A percentile compares a stretch with the other conserved stretches of the same genome.
Evolutionary conservation across 2,329 filamentous ascomycete genomes (phyloP).

Genomic region (Cladorrhinum sp.): DNA sequence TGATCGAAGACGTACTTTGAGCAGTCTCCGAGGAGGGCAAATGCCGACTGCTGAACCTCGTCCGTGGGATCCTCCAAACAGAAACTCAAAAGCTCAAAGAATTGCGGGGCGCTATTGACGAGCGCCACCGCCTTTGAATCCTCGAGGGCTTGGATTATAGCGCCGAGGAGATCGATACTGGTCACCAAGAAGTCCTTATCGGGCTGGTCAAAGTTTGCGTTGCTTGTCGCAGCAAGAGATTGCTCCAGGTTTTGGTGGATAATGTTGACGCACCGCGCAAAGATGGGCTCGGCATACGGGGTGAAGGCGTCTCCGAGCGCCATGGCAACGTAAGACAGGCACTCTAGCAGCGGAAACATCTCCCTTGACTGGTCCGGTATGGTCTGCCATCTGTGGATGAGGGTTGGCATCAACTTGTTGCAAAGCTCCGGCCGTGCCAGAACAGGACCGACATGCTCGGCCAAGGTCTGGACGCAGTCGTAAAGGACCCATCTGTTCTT

Average conservation of each 20-base stretch:
- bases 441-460: constrained; percentile 81
- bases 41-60: constrained; percentile 93
- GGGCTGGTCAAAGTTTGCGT: constrained; percentile 68
- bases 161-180: constrained; percentile 86
- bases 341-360: constrained; percentile 93
- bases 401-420: constrained; percentile 83
- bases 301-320: constrained; percentile 80
- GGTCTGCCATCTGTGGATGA: constrained; percentile 83
- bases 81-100: constrained; percentile 86
- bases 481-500: constrained; percentile 99
- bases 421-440: constrained; percentile 80
- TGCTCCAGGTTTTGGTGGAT: constrained; percentile 90
- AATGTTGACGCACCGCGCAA: constrained; percentile 82
- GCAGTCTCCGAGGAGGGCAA: constrained; percentile 90
- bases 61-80: constrained; percentile 91
- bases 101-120: constrained; percentile 72
- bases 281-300: constrained; percentile 82
- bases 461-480: constrained; percentile 95
- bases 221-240: constrained; percentile 65
- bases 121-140: constrained; percentile 70
- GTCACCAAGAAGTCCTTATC: constrained; percentile 98
- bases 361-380: constrained; percentile 87
- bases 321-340: constrained; percentile 87
- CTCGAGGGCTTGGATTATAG: constrained; percentile 86
- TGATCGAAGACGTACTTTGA: constrained; percentile 87